These are phyloP conservation scores for Trypanosomatidae sp. DNA, from an alignment of 208 protist genomes.

Conservation along the genomic window DNA sequence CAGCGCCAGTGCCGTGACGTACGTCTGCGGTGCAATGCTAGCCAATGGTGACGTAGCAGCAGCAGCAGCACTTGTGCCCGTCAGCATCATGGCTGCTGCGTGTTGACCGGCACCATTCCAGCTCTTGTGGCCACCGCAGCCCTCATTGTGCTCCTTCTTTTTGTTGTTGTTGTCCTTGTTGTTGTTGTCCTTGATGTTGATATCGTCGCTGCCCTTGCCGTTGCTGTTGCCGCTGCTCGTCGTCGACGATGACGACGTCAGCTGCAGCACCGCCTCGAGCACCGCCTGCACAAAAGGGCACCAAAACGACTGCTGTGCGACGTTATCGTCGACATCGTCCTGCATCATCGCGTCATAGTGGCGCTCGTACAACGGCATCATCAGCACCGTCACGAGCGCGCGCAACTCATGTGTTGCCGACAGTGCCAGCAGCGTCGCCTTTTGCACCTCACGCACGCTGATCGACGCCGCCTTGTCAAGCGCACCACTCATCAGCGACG, in stretches of 20 bases:
- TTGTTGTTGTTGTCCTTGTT: not conserved
- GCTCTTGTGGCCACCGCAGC: constrained; percentile 4
- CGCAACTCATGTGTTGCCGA: constrained; percentile 23
- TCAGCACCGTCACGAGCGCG: constrained; percentile 31
- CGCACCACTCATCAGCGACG: no score
- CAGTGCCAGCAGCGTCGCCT: constrained; percentile 31
- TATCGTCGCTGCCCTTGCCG: not conserved
- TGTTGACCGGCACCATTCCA: no score
- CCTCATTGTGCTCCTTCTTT: not conserved
- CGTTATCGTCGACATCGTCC: constrained; percentile 7
- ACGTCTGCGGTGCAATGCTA: no score
- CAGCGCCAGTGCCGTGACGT: constrained; percentile 6
- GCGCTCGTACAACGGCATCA: constrained; percentile 27
- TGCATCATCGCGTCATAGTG: constrained; percentile 19
- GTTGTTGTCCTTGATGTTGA: not conserved
- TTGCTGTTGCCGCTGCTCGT: not conserved
- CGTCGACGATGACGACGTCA: not conserved
- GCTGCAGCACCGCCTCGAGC: constrained; percentile 9
- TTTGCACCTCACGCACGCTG: constrained; percentile 18
- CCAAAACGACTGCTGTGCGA: constrained; percentile 36
- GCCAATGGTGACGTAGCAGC: no score
- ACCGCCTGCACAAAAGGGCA: constrained; percentile 27
- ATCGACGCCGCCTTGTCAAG: not conserved
- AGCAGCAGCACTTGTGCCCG: no score
- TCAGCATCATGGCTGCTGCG: no score